Percentiles rank a stretch among this genome's conserved stretches.
Conservation (phyloP, 2,329 filamentous ascomycete species). For the Colletotrichum sp. region DNA sequence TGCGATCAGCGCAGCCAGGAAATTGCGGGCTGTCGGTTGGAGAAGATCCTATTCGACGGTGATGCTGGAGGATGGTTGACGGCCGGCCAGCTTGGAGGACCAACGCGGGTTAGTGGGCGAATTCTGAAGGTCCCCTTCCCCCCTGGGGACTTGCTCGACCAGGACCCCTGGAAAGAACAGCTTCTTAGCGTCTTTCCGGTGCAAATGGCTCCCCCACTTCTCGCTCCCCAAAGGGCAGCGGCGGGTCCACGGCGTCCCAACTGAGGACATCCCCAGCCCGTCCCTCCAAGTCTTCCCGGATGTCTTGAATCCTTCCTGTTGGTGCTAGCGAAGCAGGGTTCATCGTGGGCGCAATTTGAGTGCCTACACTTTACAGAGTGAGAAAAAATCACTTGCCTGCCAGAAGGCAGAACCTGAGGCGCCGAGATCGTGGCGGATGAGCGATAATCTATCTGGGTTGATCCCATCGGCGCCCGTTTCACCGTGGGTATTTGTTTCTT, state of each 20-base stretch:
- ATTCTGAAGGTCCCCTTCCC: not conserved
- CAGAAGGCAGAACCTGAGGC: not conserved
- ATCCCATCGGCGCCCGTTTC: not conserved
- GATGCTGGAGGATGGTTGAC: not conserved
- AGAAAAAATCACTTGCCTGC: not conserved
- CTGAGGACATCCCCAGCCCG: slow-evolving; percentile 1
- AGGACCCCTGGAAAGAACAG: not conserved
- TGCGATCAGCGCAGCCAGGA: slow-evolving; percentile 19
- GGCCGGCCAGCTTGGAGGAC: not conserved
- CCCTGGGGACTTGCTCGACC: not conserved
- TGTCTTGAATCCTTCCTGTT: not conserved
- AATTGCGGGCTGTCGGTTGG: slow-evolving; percentile 17
- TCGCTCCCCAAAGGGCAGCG: slow-evolving; percentile 4
- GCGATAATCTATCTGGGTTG: not conserved
- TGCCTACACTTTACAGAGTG: not conserved
- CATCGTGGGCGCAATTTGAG: not conserved
- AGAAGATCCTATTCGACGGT: slow-evolving; percentile 11
- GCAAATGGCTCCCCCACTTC: not conserved
- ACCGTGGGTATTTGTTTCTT: slow-evolving; percentile 8
- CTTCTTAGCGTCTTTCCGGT: slow-evolving; percentile 2
- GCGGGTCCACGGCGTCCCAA: not conserved
- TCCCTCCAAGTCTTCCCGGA: not conserved
- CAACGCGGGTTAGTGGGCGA: slow-evolving; percentile 1
- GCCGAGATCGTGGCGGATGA: not conserved
- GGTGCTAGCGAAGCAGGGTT: not conserved